Evolutionary conservation across 257 asterid genomes (phyloP).

Genomic region (Datura wrightii): DNA sequence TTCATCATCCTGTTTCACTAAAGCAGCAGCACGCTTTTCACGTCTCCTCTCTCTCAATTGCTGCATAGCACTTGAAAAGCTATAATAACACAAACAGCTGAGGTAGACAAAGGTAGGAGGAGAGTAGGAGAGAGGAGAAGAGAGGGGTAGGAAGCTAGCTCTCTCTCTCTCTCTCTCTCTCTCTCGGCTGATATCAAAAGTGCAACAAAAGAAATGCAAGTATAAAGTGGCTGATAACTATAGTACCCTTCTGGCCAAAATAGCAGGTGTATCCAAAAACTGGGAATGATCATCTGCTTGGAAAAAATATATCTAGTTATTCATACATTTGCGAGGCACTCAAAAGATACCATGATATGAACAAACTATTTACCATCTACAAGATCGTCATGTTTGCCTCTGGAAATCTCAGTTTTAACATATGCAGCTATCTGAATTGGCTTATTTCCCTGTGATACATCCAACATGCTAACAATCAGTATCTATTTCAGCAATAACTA

Average conservation of each 20-base stretch:
- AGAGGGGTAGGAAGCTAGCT: background rate
- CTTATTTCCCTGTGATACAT: slow-evolving; percentile 45
- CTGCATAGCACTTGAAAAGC: slow-evolving; percentile 58
- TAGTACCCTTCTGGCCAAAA: slow-evolving; percentile 75
- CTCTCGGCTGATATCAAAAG: background rate
- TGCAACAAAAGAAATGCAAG: slow-evolving; percentile 18
- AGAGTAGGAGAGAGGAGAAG: background rate
- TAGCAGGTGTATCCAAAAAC: slow-evolving; percentile 63
- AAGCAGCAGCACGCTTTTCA: slow-evolving; percentile 80
- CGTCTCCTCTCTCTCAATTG: slow-evolving; percentile 77
- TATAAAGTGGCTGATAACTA: slow-evolving; percentile 24
- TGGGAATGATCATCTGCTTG: slow-evolving; percentile 64
- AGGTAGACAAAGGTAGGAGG: background rate
- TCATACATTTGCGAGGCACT: slow-evolving; percentile 32
- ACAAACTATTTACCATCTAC: slow-evolving; percentile 54
- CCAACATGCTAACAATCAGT: slow-evolving; percentile 40
- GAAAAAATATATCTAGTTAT: slow-evolving; percentile 20
- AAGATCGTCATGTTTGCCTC: slow-evolving; percentile 49
- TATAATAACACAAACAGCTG: slow-evolving; percentile 1
- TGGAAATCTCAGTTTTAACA: slow-evolving; percentile 53
- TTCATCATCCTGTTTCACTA: slow-evolving; percentile 86
- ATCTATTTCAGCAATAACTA: slow-evolving; percentile 15
- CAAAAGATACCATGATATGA: background rate
- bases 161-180: background rate
- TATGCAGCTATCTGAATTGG: slow-evolving; percentile 42